phyloP scores from a whole-genome alignment of 78 protist genomes.

The Creolimax fragrantissima region DNA sequence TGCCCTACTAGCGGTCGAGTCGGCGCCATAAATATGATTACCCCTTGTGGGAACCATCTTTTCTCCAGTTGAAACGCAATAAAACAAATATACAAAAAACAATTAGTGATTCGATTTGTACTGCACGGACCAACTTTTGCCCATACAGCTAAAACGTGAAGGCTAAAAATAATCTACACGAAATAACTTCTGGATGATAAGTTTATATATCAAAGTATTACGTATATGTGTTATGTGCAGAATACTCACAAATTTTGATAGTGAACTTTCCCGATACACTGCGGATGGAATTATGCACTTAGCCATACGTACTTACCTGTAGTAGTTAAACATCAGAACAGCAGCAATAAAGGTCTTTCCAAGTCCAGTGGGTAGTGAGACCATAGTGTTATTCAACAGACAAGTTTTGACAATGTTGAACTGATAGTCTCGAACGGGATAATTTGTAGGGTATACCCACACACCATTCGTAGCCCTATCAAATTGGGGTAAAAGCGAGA shows the following conservation, averaged over 20 bases:
- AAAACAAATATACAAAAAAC: not conserved
- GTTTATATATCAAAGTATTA: too few relatives aligned
- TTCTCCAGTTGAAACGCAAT: not conserved
- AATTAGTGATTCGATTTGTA: not conserved
- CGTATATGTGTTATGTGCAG: too few relatives aligned
- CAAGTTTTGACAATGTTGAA: slow-evolving; percentile 32
- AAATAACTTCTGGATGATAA: too few relatives aligned
- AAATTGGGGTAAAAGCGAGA: not conserved
- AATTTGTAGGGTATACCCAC: slow-evolving; percentile 36
- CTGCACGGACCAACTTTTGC: not conserved
- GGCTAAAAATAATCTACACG: not conserved
- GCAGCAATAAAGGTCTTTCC: slow-evolving; percentile 96
- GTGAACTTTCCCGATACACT: too few relatives aligned
- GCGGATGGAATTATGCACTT: too few relatives aligned
- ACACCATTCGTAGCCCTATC: not conserved
- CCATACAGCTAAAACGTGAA: not conserved
- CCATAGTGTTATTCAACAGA: slow-evolving; percentile 66
- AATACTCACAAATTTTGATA: too few relatives aligned
- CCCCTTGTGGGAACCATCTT: slow-evolving; percentile 86
- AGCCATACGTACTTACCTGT: slow-evolving; percentile 19
- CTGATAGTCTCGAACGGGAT: slow-evolving; percentile 57
- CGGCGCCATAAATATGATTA: slow-evolving; percentile 87
- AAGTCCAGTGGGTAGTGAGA: slow-evolving; percentile 87
- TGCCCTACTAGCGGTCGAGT: slow-evolving; percentile 86
- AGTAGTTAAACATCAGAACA: slow-evolving; percentile 79